Percentiles rank a stretch among this genome's conserved stretches.
Evolutionary conservation across 2,329 filamentous ascomycete genomes (phyloP).

Genomic region (Chrysoporthe puriensis): DNA sequence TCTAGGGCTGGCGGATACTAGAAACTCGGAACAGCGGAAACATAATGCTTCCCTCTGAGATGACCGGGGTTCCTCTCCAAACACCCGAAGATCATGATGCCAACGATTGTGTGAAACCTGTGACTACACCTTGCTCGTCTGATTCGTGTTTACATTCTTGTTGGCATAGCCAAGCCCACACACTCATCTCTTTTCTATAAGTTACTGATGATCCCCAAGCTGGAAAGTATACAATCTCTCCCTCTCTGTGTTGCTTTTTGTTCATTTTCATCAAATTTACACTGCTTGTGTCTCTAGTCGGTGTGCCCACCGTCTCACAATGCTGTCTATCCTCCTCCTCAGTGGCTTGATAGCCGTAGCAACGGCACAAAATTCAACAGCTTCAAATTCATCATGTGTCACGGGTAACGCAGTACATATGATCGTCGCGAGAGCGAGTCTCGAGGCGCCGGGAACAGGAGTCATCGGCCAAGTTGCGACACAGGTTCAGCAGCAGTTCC

Average conservation of each 20-base stretch:
- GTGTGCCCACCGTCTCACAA: not conserved
- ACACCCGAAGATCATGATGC: not conserved
- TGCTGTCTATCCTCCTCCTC: constrained; percentile 13
- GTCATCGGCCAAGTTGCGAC: constrained; percentile 33
- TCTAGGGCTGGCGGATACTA: not conserved
- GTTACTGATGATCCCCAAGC: not conserved
- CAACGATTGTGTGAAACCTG: not conserved
- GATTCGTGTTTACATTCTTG: not conserved
- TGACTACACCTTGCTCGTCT: not conserved
- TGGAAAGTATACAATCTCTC: not conserved
- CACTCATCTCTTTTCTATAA: not conserved
- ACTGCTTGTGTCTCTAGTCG: not conserved
- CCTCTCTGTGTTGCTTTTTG: not conserved
- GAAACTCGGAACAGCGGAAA: not conserved
- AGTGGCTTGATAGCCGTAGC: constrained; percentile 12
- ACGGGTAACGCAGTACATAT: constrained; percentile 33
- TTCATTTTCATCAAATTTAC: no score
- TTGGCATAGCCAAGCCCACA: not conserved
- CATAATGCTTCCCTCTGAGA: not conserved
- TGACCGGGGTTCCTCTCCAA: not conserved
- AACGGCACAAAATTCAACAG: constrained; percentile 14
- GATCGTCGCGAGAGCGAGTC: constrained; percentile 34
- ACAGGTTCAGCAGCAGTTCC: constrained; percentile 31
- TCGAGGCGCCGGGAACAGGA: constrained; percentile 31
- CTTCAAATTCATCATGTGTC: constrained; percentile 17